Conservation (phyloP, 768 basidiomycete species). For the Sporobolomyces roseus region DNA sequence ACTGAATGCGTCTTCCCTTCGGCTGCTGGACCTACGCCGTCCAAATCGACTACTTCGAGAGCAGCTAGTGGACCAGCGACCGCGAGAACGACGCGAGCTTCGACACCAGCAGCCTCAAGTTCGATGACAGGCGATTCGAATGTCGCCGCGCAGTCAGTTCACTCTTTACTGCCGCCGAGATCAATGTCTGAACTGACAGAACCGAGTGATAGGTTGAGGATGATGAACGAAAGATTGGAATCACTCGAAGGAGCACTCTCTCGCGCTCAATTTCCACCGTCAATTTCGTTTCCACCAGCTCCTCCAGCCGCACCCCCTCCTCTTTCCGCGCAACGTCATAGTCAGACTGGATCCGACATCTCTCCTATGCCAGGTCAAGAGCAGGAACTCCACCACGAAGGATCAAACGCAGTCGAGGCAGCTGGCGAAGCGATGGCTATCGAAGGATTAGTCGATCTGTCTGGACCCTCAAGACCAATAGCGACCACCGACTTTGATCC, state of each 20-base stretch:
- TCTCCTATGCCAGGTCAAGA: slow-evolving; percentile 5
- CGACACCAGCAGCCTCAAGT: not conserved
- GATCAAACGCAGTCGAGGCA: slow-evolving; percentile 33
- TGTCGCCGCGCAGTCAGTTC: slow-evolving; percentile 30
- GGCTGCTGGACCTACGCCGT: slow-evolving; percentile 5
- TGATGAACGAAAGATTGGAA: slow-evolving; percentile 39
- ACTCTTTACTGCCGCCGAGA: not conserved
- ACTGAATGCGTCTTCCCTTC: slow-evolving; percentile 38
- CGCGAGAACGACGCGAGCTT: not conserved
- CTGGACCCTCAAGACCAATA: not conserved
- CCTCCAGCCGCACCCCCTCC: not conserved
- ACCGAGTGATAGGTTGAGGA: slow-evolving; percentile 1
- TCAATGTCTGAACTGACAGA: not conserved
- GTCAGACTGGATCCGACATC: slow-evolving; percentile 18
- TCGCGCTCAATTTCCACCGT: slow-evolving; percentile 31
- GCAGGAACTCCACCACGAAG: slow-evolving; percentile 15
- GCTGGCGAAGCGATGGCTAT: slow-evolving; percentile 39
- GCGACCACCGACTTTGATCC: not conserved
- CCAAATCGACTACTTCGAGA: not conserved
- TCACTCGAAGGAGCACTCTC: slow-evolving; percentile 36
- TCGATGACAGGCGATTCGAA: not conserved
- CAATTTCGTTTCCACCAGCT: not conserved
- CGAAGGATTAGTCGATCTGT: slow-evolving; percentile 37
- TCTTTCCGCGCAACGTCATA: not conserved
- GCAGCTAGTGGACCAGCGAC: not conserved